Percentiles rank a stretch among this genome's conserved stretches.
Evolutionary conservation across 176 grass and related monocot species (phyloP).

Genomic region (Juncus inflexus): DNA sequence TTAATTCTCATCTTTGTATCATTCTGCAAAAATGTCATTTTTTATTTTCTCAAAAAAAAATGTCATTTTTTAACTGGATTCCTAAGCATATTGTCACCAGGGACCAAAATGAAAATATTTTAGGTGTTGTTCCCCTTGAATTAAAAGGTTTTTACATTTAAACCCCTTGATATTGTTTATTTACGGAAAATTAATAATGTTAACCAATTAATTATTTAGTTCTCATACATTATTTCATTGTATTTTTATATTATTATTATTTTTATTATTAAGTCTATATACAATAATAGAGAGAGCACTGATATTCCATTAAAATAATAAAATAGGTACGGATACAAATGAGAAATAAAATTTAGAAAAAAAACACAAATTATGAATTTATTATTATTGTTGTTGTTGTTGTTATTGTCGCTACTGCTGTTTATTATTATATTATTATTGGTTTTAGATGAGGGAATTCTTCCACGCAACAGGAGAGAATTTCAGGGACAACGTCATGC

Average conservation of each 20-base stretch:
- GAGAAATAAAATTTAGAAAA: too few relatives aligned
- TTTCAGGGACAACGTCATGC: slow-evolving; percentile 69
- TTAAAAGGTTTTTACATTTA: slow-evolving; percentile 99
- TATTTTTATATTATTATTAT: too few relatives aligned
- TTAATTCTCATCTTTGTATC: slow-evolving; percentile 17
- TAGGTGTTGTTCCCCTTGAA: slow-evolving; percentile 98
- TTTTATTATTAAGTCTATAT: too few relatives aligned
- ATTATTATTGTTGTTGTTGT: too few relatives aligned
- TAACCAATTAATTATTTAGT: too few relatives aligned
- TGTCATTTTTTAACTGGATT: slow-evolving; percentile 81
- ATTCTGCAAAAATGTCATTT: not conserved
- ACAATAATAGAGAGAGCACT: too few relatives aligned
- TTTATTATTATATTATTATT: too few relatives aligned
- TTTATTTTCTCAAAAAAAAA: slow-evolving; percentile 85
- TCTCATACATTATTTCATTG: too few relatives aligned
- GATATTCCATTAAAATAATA: too few relatives aligned
- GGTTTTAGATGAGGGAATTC: slow-evolving; percentile 77
- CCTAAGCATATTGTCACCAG: slow-evolving; percentile 87
- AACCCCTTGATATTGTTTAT: slow-evolving; percentile 14
- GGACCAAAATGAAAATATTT: slow-evolving; percentile 54
- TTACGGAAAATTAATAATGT: not conserved
- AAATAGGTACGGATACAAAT: too few relatives aligned
- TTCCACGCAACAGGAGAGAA: slow-evolving; percentile 86
- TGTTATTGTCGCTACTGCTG: too few relatives aligned
- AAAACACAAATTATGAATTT: too few relatives aligned